phyloP scores from a whole-genome alignment of 2,329 filamentous ascomycete genomes.

The Phoma sp. region DNA sequence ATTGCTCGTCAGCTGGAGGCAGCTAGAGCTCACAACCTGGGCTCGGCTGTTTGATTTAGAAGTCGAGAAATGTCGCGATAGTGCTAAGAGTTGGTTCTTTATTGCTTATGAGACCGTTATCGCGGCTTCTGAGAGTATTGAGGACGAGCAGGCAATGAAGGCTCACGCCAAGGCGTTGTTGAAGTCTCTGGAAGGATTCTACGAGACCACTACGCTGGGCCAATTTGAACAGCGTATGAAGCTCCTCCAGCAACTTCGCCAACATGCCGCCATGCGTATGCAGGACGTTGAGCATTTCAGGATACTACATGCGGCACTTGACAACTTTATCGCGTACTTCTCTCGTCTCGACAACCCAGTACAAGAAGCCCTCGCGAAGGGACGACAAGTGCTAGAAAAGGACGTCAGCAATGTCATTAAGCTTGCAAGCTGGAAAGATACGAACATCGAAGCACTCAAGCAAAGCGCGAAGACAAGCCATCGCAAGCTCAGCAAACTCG shows the following conservation, averaged over 20 bases:
- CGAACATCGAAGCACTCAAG: constrained; percentile 85
- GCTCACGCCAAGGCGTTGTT: constrained; percentile 72
- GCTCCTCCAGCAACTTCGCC: constrained; percentile 67
- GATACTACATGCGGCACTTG: constrained; percentile 67
- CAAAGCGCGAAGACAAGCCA: constrained; percentile 92
- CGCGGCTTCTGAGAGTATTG: constrained; percentile 72
- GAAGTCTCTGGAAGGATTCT: constrained; percentile 79
- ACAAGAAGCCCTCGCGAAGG: constrained; percentile 67
- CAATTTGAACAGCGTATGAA: constrained; percentile 77
- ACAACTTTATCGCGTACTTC: constrained; percentile 80
- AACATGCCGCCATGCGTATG: constrained; percentile 68
- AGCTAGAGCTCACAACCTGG: constrained; percentile 92
- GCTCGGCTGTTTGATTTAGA: constrained; percentile 86
- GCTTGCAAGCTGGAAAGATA: constrained; percentile 96
- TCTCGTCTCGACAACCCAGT: constrained; percentile 71
- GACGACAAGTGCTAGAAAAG: constrained; percentile 80
- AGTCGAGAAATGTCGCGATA: constrained; percentile 72
- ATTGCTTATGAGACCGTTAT: constrained; percentile 91
- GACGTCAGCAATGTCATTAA: constrained; percentile 92
- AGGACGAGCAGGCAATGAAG: constrained; percentile 62
- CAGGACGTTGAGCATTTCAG: constrained; percentile 59
- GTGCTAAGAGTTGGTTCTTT: constrained; percentile 94
- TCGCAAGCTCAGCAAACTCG: constrained; percentile 86
- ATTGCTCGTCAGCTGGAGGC: constrained; percentile 85
- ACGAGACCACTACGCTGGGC: constrained; percentile 77